Percentiles rank a stretch among this genome's conserved stretches.
Conservation (phyloP, 495 filamentous ascomycete species). For the Hypoxylon fuscum region DNA sequence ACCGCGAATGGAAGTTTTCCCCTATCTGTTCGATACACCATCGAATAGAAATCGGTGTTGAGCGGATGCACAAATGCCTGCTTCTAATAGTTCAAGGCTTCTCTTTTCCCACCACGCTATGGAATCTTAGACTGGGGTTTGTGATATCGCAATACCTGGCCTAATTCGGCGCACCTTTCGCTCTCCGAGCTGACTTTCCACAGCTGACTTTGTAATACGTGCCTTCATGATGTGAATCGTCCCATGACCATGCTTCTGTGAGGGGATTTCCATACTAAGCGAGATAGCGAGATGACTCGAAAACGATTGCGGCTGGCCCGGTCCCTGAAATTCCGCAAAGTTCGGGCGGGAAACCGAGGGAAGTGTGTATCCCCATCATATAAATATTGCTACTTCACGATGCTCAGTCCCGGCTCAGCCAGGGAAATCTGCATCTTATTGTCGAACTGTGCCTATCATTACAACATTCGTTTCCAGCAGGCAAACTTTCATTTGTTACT, state of each 20-base stretch:
- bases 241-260: background rate
- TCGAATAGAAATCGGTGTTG: too few species aligned
- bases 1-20: too few species aligned
- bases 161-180: background rate
- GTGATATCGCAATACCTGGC: background rate
- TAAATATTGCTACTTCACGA: background rate
- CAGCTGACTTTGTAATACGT: background rate
- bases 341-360: background rate
- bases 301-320: background rate
- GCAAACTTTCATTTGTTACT: slow-evolving; percentile 13
- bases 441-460: background rate
- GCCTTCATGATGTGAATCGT: background rate
- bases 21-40: too few species aligned
- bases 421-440: slow-evolving; percentile 8
- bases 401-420: slow-evolving; percentile 1
- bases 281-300: slow-evolving; percentile 1
- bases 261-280: too few species aligned
- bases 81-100: too few species aligned
- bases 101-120: too few species aligned
- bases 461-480: slow-evolving; percentile 6
- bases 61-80: too few species aligned
- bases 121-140: background rate
- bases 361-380: slow-evolving; percentile 2
- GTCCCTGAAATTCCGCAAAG: background rate
- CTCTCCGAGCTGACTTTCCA: background rate